Base-by-base conservation (phyloP, 2,329 filamentous ascomycete genomes). In the Alternaria angustiovoidea region DNA sequence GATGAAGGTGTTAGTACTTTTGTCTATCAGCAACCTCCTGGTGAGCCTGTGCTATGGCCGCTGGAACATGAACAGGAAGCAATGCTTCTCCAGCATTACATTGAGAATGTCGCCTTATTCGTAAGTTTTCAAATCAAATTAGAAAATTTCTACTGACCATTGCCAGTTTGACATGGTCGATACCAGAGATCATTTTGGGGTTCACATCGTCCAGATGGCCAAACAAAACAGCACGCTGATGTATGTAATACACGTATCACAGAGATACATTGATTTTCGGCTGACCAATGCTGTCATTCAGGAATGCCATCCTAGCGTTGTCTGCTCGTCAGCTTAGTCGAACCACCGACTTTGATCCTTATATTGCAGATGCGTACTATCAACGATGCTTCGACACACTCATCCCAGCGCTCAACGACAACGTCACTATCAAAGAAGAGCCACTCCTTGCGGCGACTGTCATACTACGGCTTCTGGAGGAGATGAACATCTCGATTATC, bases 311-410 rank as follows among this genome's bases (percentile, higher is more conserved):
- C 26, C 66, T 81, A 51, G 79, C 80, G 20, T 61, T 81, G 30
- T 81, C 79, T 22, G 79, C 80, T 18, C 78, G 79, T 28, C 79
- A 81, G 57, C 66, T 81, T 14, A 81, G 79, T 58, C 75, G 77
- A 7, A 81, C 76, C 9, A 71, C 72, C 2, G 65, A 71, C 14
- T 80, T 80, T 51, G 78, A 81, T 55, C 71, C 79, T 6, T 79
- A 76, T 48, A 75, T 80, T 11, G 79, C 79, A 7, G 79, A 81
- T 61, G 76, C 77, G 4, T 80, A 81, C 56, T 80, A 80, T 46
- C 76, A 80, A 57, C 71, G 72, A 5, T 81, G 79, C 54, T 76
- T 81, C 28, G 69, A 78, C 26, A 79, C 76, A 2, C 55, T 81
- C 18, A 81, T 81, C 3, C 79, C 80, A 2, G 75, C 77, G 1